phyloP scores from a whole-genome alignment of 2,329 filamentous ascomycete genomes.

The Microsporum audouinii region DNA sequence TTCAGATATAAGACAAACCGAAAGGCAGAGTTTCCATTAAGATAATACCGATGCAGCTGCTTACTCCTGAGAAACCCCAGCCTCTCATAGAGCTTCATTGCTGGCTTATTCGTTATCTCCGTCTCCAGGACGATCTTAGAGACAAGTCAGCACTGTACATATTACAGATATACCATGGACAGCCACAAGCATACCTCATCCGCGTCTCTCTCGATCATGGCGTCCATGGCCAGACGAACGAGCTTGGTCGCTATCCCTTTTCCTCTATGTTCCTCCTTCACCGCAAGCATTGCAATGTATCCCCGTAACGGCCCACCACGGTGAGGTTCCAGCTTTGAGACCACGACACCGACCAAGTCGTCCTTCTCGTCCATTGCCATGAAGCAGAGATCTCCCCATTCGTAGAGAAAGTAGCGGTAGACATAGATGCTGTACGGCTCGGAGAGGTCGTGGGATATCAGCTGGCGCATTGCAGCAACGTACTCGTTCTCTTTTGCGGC shows the following conservation, averaged over 20 bases:
- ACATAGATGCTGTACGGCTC: slow-evolving; percentile 99
- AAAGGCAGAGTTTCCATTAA: slow-evolving; percentile 93
- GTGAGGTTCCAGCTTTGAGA: slow-evolving; percentile 89
- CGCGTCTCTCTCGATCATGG: slow-evolving; percentile 71
- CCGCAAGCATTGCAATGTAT: slow-evolving; percentile 98
- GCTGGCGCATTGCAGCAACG: slow-evolving; percentile 73
- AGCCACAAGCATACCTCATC: slow-evolving; percentile 53
- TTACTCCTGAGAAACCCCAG: slow-evolving; percentile 88
- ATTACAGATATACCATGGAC: not conserved
- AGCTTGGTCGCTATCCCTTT: slow-evolving; percentile 78
- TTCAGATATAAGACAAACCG: slow-evolving; percentile 73
- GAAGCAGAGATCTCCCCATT: slow-evolving; percentile 96
- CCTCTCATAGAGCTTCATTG: slow-evolving; percentile 84
- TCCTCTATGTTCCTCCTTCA: slow-evolving; percentile 65
- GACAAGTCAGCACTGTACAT: not conserved
- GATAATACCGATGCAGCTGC: slow-evolving; percentile 83
- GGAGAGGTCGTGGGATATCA: slow-evolving; percentile 93
- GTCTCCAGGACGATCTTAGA: slow-evolving; percentile 75
- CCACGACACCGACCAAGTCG: slow-evolving; percentile 71
- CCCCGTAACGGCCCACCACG: slow-evolving; percentile 75
- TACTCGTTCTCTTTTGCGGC: slow-evolving; percentile 50
- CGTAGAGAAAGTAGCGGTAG: slow-evolving; percentile 93
- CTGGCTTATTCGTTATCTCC: slow-evolving; percentile 80
- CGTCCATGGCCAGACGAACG: slow-evolving; percentile 81
- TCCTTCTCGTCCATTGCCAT: slow-evolving; percentile 51